phyloP scores from a whole-genome alignment of 2,329 filamentous ascomycete genomes.

The Fusarium xylarioides region DNA sequence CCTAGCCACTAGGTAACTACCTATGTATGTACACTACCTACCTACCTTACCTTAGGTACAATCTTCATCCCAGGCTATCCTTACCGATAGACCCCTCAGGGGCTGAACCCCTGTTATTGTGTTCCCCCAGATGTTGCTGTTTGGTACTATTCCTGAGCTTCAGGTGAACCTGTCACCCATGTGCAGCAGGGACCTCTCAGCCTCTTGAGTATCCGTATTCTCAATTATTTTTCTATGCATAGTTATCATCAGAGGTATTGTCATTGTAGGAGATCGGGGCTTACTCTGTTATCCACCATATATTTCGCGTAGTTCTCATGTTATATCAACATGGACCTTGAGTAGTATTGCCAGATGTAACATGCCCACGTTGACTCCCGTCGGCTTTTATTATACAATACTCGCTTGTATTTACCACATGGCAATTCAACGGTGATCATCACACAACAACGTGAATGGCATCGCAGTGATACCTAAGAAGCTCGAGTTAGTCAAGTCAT shows the following conservation, averaged over 20 bases:
- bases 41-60: not conserved
- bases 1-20: not conserved
- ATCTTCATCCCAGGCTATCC: slow-evolving; percentile 15
- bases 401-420: slow-evolving; percentile 38
- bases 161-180: slow-evolving; percentile 41
- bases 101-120: slow-evolving; percentile 21
- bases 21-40: not conserved
- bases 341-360: slow-evolving; percentile 3
- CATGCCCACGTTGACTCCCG: slow-evolving; percentile 9
- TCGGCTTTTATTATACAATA: slow-evolving; percentile 27
- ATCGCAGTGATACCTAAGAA: not conserved
- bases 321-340: slow-evolving; percentile 8
- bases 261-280: not conserved
- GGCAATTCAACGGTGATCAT: slow-evolving; percentile 31
- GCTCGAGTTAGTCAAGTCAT: not conserved
- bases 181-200: not conserved
- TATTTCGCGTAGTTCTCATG: not conserved
- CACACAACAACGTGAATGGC: not conserved
- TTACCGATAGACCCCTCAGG: slow-evolving; percentile 19
- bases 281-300: not conserved
- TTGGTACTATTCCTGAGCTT: slow-evolving; percentile 31
- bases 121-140: slow-evolving; percentile 32
- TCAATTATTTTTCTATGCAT: not conserved
- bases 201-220: not conserved
- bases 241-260: not conserved